These are phyloP conservation scores for Cucurbita maxima DNA, from an alignment of 306 rosid species.

Conservation along the genomic window DNA sequence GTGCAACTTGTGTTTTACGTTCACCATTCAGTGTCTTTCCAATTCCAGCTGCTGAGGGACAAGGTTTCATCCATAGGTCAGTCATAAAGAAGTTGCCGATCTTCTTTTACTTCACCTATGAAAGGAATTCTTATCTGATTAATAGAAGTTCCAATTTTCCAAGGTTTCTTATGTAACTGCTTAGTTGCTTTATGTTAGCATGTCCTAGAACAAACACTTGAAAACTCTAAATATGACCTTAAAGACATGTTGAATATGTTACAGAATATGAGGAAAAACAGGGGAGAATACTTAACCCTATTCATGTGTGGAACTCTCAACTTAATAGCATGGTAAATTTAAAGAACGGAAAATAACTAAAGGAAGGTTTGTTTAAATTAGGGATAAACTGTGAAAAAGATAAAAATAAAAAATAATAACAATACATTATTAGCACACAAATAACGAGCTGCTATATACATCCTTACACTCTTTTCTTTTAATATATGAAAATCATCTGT, in stretches of 20 bases:
- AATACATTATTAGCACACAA: no score
- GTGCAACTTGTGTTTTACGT: constrained; percentile 44
- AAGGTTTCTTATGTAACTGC: not conserved
- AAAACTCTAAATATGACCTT: not conserved
- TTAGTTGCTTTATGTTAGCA: not conserved
- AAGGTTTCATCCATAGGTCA: constrained; percentile 70
- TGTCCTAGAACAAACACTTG: not conserved
- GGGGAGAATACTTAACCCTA: not conserved
- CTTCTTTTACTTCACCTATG: not conserved
- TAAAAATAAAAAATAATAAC: no score
- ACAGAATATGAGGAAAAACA: not conserved
- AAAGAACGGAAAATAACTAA: not conserved
- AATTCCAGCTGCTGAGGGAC: constrained; percentile 35
- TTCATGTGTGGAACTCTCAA: not conserved
- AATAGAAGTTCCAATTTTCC: not conserved
- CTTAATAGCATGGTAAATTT: not conserved
- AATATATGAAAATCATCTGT: not conserved
- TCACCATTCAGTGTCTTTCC: constrained; percentile 22
- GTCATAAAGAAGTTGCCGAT: constrained; percentile 16
- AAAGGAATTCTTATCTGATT: not conserved
- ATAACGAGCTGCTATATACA: not conserved
- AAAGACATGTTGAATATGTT: not conserved
- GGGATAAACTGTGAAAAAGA: no score
- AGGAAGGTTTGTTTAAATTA: not conserved
- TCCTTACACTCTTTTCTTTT: not conserved